Conservation (phyloP, 2,329 filamentous ascomycete genomes). For the Curvularia verruculosa region DNA sequence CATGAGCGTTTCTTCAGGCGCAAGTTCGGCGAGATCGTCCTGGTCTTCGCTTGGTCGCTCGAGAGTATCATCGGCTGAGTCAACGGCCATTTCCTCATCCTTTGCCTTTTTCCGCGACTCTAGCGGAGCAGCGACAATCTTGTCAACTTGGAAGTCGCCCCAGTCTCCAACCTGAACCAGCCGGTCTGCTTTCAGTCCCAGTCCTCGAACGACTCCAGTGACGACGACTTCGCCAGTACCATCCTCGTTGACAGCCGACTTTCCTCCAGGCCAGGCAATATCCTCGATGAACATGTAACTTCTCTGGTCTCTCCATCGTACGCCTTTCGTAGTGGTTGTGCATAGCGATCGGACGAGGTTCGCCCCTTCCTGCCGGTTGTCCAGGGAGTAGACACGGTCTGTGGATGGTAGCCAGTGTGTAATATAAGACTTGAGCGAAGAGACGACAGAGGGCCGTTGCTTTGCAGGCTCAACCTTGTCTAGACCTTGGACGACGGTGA, state of each 20-base stretch:
- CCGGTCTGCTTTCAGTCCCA: constrained; percentile 85
- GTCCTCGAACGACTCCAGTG: constrained; percentile 85
- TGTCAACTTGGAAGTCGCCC: constrained; percentile 91
- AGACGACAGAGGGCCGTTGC: constrained; percentile 74
- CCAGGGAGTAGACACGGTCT: constrained; percentile 88
- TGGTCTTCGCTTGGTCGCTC: constrained; percentile 77
- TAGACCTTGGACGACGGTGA: constrained; percentile 81
- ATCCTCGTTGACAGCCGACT: constrained; percentile 53
- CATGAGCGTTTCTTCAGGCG: constrained; percentile 86
- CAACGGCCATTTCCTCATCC: constrained; percentile 71
- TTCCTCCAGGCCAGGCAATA: constrained; percentile 69
- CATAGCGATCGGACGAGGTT: constrained; percentile 91
- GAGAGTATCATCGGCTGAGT: constrained; percentile 65
- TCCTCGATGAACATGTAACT: constrained; percentile 95
- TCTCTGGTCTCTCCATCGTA: constrained; percentile 93
- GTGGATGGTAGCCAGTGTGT: constrained; percentile 92
- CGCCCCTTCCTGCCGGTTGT: constrained; percentile 86
- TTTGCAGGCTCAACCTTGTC: constrained; percentile 81
- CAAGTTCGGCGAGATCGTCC: constrained; percentile 81
- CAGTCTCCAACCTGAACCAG: constrained; percentile 91
- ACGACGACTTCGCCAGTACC: constrained; percentile 67
- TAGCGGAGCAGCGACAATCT: constrained; percentile 79
- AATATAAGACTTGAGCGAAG: constrained; percentile 89
- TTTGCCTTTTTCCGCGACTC: constrained; percentile 63
- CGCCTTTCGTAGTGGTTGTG: constrained; percentile 88